These are phyloP conservation scores for Peniophora sp. DNA, from an alignment of 1,284 basidiomycete species.

Conservation along the genomic window DNA sequence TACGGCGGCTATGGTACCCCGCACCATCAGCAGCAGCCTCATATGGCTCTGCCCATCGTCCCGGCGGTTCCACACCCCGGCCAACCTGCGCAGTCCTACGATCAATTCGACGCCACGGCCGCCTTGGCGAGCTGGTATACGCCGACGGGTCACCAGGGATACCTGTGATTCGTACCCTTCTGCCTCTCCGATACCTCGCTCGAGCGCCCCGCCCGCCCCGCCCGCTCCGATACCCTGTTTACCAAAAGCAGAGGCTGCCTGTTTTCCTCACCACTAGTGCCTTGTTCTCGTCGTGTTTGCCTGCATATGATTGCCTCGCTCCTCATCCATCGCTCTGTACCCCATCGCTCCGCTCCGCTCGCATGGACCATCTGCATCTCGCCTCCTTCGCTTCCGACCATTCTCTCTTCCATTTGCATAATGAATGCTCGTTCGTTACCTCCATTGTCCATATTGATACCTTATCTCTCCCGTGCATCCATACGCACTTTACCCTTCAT, in stretches of 20 bases:
- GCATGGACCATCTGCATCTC: not conserved
- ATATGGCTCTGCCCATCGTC: not conserved
- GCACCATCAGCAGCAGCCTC: not conserved
- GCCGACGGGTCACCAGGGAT: too few species aligned
- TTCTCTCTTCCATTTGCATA: not conserved
- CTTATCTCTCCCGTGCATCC: not conserved
- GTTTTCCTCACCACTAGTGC: not conserved
- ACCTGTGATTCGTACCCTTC: too few species aligned
- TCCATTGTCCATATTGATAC: not conserved
- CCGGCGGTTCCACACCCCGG: too few species aligned
- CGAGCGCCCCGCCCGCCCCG: too few species aligned
- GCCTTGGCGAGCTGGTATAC: too few species aligned
- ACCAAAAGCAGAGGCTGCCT: not conserved
- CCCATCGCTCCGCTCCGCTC: not conserved
- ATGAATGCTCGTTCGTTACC: not conserved
- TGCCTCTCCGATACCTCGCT: too few species aligned
- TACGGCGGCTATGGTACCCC: not conserved
- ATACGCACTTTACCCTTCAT: not conserved
- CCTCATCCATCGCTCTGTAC: not conserved
- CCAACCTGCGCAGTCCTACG: too few species aligned
- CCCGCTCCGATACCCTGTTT: too few species aligned
- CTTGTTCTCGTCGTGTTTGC: not conserved
- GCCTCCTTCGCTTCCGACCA: not conserved
- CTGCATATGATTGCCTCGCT: not conserved
- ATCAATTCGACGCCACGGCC: too few species aligned